Conservation (phyloP, 306 rosid genomes). For the Vicia faba region DNA sequence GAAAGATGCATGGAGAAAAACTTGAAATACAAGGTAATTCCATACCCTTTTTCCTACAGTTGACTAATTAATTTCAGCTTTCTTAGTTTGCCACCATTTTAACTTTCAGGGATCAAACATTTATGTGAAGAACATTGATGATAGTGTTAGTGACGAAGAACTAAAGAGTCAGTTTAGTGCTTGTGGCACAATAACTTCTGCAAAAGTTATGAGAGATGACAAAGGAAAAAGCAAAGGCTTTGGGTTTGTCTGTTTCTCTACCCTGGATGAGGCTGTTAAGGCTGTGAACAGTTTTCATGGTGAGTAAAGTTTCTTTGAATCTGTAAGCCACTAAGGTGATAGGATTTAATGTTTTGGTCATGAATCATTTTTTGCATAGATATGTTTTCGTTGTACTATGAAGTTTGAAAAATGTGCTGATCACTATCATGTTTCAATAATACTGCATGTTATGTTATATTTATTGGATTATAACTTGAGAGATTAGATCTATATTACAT, state of each 20-base stretch:
- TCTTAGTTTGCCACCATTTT: constrained; percentile 29
- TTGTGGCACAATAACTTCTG: constrained; percentile 81
- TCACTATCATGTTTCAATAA: constrained; percentile 7
- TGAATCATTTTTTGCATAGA: not conserved
- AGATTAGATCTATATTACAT: not conserved
- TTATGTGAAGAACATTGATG: constrained; percentile 86
- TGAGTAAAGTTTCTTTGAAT: constrained; percentile 6
- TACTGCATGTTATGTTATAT: not conserved
- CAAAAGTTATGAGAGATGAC: constrained; percentile 72
- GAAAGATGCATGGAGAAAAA: constrained; percentile 73
- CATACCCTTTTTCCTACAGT: constrained; percentile 11
- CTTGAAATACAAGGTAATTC: constrained; percentile 58
- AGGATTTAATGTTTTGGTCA: not conserved
- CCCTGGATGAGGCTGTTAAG: constrained; percentile 74
- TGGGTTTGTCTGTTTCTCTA: constrained; percentile 88
- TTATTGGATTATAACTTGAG: not conserved
- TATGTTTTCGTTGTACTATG: constrained; percentile 4
- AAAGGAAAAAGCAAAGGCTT: constrained; percentile 83
- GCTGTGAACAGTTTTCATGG: constrained; percentile 80
- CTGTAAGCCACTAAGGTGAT: constrained; percentile 5
- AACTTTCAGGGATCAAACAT: constrained; percentile 68
- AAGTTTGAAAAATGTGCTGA: constrained; percentile 13
- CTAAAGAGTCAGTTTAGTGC: constrained; percentile 59
- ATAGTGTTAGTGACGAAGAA: constrained; percentile 62
- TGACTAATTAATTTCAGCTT: constrained; percentile 23